Conservation (phyloP, 1,284 basidiomycete genomes). For the Wolfiporia cocos region DNA sequence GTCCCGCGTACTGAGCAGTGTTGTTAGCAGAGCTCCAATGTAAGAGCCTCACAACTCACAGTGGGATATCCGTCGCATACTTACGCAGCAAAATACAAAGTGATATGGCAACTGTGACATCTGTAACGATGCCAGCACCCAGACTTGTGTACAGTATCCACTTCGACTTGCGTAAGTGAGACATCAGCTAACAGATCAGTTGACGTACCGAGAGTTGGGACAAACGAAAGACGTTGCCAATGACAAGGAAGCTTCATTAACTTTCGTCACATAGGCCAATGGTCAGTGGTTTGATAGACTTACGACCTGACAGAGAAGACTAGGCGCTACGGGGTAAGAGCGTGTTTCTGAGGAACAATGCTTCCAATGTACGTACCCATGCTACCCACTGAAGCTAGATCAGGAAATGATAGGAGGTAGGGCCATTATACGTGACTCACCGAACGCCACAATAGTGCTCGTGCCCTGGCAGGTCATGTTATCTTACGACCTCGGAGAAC, state of each 20-base stretch:
- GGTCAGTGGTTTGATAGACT: background rate
- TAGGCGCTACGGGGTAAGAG: too few species aligned
- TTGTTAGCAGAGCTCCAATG: background rate
- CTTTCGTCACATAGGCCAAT: background rate
- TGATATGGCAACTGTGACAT: slow-evolving; percentile 3
- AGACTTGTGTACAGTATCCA: slow-evolving; percentile 8
- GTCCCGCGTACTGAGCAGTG: background rate
- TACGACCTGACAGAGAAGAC: slow-evolving; percentile 3
- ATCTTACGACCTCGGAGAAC: background rate
- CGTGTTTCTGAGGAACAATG: background rate
- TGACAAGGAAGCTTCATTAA: slow-evolving; percentile 2
- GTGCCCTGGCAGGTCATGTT: background rate
- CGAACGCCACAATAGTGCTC: slow-evolving; percentile 3
- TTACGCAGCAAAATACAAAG: slow-evolving; percentile 5
- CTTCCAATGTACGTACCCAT: background rate
- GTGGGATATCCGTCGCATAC: background rate
- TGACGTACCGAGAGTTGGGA: slow-evolving; percentile 3
- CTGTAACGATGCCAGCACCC: slow-evolving; percentile 1
- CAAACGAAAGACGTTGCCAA: slow-evolving; percentile 3
- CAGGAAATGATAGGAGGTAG: background rate
- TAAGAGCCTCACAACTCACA: background rate
- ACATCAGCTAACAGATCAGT: background rate
- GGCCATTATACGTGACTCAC: background rate
- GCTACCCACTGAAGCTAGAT: slow-evolving; percentile 3
- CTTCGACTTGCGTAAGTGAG: background rate